Conservation (phyloP, 208 protist species). For the Leishmania tropica region DNA sequence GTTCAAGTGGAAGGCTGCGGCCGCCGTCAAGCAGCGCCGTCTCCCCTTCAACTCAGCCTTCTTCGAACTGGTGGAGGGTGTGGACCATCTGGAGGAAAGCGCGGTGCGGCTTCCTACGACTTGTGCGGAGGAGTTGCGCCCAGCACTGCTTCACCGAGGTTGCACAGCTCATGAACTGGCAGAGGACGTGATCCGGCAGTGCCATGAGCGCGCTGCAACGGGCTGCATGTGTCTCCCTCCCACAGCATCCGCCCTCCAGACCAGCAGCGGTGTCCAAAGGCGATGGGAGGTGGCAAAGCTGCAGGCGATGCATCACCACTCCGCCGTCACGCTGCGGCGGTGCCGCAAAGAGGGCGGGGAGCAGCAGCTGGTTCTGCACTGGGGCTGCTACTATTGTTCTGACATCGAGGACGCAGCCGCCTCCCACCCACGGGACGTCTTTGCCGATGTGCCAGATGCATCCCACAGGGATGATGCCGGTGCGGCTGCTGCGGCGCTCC, state of each 20-base stretch:
- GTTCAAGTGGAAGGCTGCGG: conserved; percentile 33
- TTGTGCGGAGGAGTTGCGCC: background rate
- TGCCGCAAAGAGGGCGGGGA: background rate
- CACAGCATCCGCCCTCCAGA: background rate
- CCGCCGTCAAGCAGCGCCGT: conserved; percentile 14
- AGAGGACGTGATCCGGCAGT: conserved; percentile 4
- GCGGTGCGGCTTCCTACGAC: background rate
- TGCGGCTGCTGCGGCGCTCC: background rate
- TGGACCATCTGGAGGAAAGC: conserved; percentile 10
- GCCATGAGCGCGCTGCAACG: background rate
- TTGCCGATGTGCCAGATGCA: background rate
- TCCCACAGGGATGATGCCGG: background rate
- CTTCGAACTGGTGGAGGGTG: conserved; percentile 12
- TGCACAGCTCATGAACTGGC: background rate
- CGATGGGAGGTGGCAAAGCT: conserved; percentile 46
- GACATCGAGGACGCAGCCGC: conserved; percentile 64
- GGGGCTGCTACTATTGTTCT: conserved; percentile 87
- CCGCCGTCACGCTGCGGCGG: conserved; percentile 45
- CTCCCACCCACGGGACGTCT: conserved; percentile 51
- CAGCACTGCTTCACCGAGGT: background rate
- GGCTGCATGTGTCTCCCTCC: background rate
- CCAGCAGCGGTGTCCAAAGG: background rate
- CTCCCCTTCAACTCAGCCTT: conserved; percentile 20
- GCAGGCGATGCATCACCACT: conserved; percentile 82
- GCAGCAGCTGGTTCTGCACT: conserved; percentile 47